These are phyloP conservation scores for Sclerotinia minor DNA, from an alignment of 2,329 filamentous ascomycete genomes.

Conservation along the genomic window DNA sequence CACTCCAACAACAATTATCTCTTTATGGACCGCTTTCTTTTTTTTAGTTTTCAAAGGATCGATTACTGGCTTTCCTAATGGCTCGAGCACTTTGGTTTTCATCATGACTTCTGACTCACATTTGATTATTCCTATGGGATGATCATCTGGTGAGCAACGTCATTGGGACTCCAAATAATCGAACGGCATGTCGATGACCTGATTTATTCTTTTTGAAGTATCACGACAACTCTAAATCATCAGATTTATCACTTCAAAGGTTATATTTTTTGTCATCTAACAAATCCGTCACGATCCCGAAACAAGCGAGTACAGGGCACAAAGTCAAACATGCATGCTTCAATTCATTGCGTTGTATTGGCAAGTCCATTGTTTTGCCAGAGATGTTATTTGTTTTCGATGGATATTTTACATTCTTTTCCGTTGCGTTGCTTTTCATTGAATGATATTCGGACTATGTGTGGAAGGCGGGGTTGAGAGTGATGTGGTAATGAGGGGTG, in stretches of 20 bases:
- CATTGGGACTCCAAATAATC: conserved; percentile 37
- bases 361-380: conserved; percentile 12
- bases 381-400: conserved; percentile 8
- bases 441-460: conserved; percentile 7
- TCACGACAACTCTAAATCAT: conserved; percentile 32
- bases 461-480: background rate
- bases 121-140: conserved; percentile 8
- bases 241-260: conserved; percentile 28
- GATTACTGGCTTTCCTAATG: conserved; percentile 40
- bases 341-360: conserved; percentile 15
- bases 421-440: conserved; percentile 18
- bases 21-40: conserved; percentile 41
- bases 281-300: conserved; percentile 15
- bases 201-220: conserved; percentile 36
- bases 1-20: conserved; percentile 28
- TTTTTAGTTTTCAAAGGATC: conserved; percentile 35
- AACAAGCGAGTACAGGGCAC: conserved; percentile 20
- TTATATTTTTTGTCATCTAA: conserved; percentile 26
- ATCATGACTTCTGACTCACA: conserved; percentile 36
- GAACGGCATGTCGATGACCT: conserved; percentile 43
- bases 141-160: conserved; percentile 22
- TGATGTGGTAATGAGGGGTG: conserved; percentile 17
- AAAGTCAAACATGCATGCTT: conserved; percentile 12
- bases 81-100: conserved; percentile 41
- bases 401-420: conserved; percentile 9